Percentiles rank a stretch among this genome's conserved stretches.
Evolutionary conservation across 2,329 filamentous ascomycete species (phyloP).

Genomic region (Monilinia aucupariae): DNA sequence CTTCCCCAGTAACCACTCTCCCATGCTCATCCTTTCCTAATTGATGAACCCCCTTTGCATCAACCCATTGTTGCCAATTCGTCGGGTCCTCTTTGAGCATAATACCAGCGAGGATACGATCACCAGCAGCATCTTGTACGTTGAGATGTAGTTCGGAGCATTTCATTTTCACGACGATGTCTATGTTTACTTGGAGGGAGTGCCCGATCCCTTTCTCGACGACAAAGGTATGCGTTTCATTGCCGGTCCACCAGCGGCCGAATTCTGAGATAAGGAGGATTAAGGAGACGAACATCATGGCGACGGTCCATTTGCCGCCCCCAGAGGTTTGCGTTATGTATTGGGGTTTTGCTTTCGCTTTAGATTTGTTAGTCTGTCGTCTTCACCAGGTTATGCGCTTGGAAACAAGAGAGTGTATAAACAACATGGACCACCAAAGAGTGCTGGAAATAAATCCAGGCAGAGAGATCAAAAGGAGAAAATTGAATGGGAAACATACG

Average conservation of each 20-base stretch:
- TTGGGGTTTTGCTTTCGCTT: slow-evolving; percentile 92
- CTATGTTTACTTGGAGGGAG: slow-evolving; percentile 88
- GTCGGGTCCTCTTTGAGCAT: slow-evolving; percentile 72
- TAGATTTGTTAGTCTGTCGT: neutral
- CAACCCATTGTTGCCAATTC: slow-evolving; percentile 75
- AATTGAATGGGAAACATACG: slow-evolving; percentile 54
- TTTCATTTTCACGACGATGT: slow-evolving; percentile 84
- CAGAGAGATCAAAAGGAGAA: neutral
- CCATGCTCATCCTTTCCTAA: slow-evolving; percentile 53
- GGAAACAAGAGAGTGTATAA: neutral
- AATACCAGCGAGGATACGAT: slow-evolving; percentile 78
- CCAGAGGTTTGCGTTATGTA: slow-evolving; percentile 80
- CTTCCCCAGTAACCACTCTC: slow-evolving; percentile 50
- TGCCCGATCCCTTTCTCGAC: slow-evolving; percentile 90
- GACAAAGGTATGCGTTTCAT: slow-evolving; percentile 82
- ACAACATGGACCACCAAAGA: neutral
- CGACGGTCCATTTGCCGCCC: slow-evolving; percentile 90
- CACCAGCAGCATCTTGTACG: slow-evolving; percentile 90
- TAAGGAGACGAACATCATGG: slow-evolving; percentile 68
- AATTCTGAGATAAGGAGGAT: slow-evolving; percentile 75
- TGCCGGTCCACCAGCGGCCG: slow-evolving; percentile 74
- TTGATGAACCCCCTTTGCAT: slow-evolving; percentile 59
- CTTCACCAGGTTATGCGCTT: neutral
- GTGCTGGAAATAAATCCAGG: neutral
- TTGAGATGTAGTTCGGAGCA: slow-evolving; percentile 90